A percentile compares a stretch with the other conserved stretches of the same genome.
phyloP scores from a whole-genome alignment of 371 early-diverging fungal species.

The Nematocida sp. region DNA sequence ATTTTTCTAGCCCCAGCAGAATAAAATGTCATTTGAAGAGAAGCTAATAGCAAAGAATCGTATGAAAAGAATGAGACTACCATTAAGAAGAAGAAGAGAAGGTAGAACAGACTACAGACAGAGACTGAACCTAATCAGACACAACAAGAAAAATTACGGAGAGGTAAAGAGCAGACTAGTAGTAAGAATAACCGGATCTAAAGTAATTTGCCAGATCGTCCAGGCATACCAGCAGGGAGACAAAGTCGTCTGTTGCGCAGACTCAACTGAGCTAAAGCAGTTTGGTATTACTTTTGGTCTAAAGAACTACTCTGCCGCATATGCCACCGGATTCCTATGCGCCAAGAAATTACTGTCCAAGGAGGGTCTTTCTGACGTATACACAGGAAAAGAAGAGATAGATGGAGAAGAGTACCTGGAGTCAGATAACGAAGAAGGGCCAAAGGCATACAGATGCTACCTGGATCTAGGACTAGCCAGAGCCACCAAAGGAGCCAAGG shows the following conservation, averaged over 20 bases:
- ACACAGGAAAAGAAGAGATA: slow-evolving; percentile 78
- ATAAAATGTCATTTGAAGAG: slow-evolving; percentile 44
- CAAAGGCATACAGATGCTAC: slow-evolving; percentile 94
- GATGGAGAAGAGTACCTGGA: slow-evolving; percentile 81
- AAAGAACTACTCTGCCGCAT: slow-evolving; percentile 99
- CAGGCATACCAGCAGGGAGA: slow-evolving; percentile 97
- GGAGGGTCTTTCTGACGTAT: slow-evolving; percentile 77
- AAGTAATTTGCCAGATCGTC: slow-evolving; percentile 90
- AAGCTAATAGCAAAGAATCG: slow-evolving; percentile 7
- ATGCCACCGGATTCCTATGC: slow-evolving; percentile 92
- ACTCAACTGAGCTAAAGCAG: slow-evolving; percentile 90
- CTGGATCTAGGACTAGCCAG: slow-evolving; percentile 96
- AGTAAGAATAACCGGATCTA: slow-evolving; percentile 96
- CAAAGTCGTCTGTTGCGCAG: slow-evolving; percentile 87
- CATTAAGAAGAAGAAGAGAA: slow-evolving; percentile 68
- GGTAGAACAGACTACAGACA: slow-evolving; percentile 99
- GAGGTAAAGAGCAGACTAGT: slow-evolving; percentile 98
- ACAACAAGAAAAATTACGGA: slow-evolving; percentile 99
- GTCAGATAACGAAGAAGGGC: slow-evolving; percentile 80
- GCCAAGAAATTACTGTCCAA: slow-evolving; percentile 83
- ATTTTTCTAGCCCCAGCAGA: slow-evolving; percentile 15
- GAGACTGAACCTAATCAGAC: slow-evolving; percentile 89
- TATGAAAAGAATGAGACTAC: slow-evolving; percentile 51
- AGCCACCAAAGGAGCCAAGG: slow-evolving; percentile 94
- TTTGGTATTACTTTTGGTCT: slow-evolving; percentile 97